These are phyloP conservation scores for Wakefieldia striispora DNA, from an alignment of 768 basidiomycete species.

Conservation along the genomic window DNA sequence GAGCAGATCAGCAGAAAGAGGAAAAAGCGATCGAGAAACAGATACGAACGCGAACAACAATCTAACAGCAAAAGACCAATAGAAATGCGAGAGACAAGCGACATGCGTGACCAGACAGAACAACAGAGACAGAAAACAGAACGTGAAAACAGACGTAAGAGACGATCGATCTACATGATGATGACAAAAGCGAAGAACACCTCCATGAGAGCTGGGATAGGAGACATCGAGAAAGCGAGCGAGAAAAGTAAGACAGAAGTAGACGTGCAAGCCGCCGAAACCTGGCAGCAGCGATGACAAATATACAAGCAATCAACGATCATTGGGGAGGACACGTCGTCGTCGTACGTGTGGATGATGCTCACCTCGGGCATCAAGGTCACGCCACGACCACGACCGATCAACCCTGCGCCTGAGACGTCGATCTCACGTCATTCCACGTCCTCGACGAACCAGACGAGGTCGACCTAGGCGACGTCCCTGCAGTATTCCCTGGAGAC, in stretches of 20 bases:
- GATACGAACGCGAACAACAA: not conserved
- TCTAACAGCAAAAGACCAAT: not conserved
- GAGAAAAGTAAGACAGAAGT: too few relatives aligned
- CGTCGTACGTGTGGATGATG: not conserved
- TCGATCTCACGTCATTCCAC: conserved; percentile 11
- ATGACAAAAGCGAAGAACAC: too few relatives aligned
- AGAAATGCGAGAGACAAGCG: not conserved
- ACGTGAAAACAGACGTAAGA: not conserved
- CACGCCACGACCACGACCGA: not conserved
- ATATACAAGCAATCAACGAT: not conserved
- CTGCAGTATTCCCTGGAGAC: not conserved
- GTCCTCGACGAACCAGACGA: conserved; percentile 24
- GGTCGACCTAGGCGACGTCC: conserved; percentile 8
- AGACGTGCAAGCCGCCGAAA: too few relatives aligned
- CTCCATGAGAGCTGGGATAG: too few relatives aligned
- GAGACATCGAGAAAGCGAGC: not conserved
- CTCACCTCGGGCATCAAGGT: not conserved
- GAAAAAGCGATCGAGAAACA: not conserved
- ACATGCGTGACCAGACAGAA: conserved; percentile 2
- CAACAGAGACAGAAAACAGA: not conserved
- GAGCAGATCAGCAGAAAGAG: not conserved
- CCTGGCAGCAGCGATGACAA: not conserved
- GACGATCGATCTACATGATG: too few relatives aligned
- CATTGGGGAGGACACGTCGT: not conserved
- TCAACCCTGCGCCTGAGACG: conserved; percentile 8